Evolutionary conservation across 1,139 yeast genomes (phyloP).

Genomic region (Geotrichum histeridarum): DNA sequence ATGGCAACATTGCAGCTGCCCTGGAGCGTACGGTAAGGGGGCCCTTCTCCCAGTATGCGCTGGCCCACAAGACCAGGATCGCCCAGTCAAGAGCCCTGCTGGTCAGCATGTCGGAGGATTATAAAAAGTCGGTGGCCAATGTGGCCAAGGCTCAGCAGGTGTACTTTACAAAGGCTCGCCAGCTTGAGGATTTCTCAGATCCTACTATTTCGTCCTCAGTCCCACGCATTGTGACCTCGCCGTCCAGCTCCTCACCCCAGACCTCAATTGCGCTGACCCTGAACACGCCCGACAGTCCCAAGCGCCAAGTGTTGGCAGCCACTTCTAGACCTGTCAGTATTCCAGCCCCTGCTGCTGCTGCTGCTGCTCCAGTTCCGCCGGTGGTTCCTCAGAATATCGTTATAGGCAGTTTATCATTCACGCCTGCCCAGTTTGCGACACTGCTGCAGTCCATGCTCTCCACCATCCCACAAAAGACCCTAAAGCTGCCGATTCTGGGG

Average conservation of each 20-base stretch:
- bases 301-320: slow-evolving; percentile 1
- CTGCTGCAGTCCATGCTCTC: slow-evolving; percentile 32
- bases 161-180: slow-evolving; percentile 69
- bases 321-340: background rate
- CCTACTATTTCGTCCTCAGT: slow-evolving; percentile 6
- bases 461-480: slow-evolving; percentile 45
- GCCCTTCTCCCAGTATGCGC: slow-evolving; percentile 70
- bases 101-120: slow-evolving; percentile 46
- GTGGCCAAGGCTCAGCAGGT: slow-evolving; percentile 56
- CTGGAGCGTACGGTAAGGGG: slow-evolving; percentile 55
- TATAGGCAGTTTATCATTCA: slow-evolving; percentile 33
- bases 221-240: slow-evolving; percentile 18
- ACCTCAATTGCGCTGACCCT: slow-evolving; percentile 5
- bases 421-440: slow-evolving; percentile 35
- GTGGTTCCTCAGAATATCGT: slow-evolving; percentile 20
- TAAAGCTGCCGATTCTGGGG: slow-evolving; percentile 60
- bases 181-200: slow-evolving; percentile 50
- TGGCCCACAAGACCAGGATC: slow-evolving; percentile 61
- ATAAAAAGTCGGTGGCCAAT: slow-evolving; percentile 42
- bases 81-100: slow-evolving; percentile 53
- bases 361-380: background rate
- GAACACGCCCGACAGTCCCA: slow-evolving; percentile 6
- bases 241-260: slow-evolving; percentile 7
- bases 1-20: slow-evolving; percentile 56
- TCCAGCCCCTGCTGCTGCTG: background rate